Conservation (phyloP, 306 rosid genomes). For the Ochetophila trinervis region DNA sequence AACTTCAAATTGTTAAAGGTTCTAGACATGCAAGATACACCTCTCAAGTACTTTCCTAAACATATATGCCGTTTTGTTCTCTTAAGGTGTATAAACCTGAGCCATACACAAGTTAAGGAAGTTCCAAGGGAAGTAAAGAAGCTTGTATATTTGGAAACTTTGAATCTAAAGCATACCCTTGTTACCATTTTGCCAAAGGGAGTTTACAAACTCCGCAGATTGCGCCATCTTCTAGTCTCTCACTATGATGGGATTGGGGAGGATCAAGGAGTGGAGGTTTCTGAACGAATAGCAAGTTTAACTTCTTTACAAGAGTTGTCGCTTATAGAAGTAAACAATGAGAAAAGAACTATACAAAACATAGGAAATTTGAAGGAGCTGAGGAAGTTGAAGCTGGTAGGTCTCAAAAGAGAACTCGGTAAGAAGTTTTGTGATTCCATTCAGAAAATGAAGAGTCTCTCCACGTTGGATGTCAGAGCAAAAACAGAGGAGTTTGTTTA, state of each 20-base stretch:
- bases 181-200: conserved; percentile 8
- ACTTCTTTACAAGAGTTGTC: no score
- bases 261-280: neutral
- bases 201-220: neutral
- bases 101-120: neutral
- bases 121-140: conserved; percentile 9
- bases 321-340: no score
- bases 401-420: neutral
- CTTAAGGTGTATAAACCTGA: conserved; percentile 2
- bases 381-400: no score
- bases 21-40: conserved; percentile 17
- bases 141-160: conserved; percentile 9
- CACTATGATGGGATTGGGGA: no score
- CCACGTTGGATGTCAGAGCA: neutral
- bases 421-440: neutral
- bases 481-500: neutral
- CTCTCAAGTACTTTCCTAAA: neutral
- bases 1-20: conserved; percentile 13
- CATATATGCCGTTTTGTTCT: no score
- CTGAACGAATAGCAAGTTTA: neutral
- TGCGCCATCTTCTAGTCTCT: neutral
- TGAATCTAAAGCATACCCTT: conserved; percentile 7
- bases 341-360: no score
- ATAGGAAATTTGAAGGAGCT: no score
- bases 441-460: neutral